phyloP scores from a whole-genome alignment of 305 asterid species.

The Fraxinus paxiana region DNA sequence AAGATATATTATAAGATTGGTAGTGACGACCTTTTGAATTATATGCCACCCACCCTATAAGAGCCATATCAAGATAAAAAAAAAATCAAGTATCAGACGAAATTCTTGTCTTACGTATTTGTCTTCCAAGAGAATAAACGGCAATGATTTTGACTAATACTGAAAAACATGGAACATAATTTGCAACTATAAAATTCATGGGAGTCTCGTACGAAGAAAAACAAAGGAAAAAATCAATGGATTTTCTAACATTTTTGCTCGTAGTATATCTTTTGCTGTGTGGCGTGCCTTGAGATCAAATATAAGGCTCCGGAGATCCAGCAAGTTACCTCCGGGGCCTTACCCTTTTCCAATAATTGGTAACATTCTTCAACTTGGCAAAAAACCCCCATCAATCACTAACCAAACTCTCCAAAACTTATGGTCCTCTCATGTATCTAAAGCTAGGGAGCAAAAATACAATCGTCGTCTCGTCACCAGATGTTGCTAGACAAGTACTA shows the following conservation, averaged over 20 bases:
- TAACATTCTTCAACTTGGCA: slow-evolving; percentile 35
- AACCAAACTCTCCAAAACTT: slow-evolving; percentile 31
- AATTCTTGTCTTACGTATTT: background rate
- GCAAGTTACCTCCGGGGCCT: slow-evolving; percentile 43
- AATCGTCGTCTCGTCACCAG: slow-evolving; percentile 28
- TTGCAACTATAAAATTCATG: background rate
- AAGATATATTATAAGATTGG: background rate
- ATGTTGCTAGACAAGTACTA: slow-evolving; percentile 9
- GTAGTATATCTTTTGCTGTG: background rate
- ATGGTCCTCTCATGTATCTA: slow-evolving; percentile 40
- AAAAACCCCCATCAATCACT: slow-evolving; percentile 37
- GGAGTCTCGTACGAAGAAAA: background rate
- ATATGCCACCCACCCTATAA: background rate
- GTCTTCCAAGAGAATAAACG: background rate
- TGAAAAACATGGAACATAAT: background rate
- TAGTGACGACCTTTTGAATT: background rate
- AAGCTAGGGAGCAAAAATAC: slow-evolving; percentile 28
- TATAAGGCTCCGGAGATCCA: background rate
- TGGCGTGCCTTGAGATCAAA: slow-evolving; percentile 5
- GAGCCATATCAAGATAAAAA: background rate
- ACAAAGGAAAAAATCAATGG: background rate
- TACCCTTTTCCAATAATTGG: slow-evolving; percentile 32
- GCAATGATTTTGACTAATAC: background rate
- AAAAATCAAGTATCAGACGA: background rate
- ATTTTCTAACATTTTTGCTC: background rate